Evolutionary conservation across 257 asterid species (phyloP), one percentile per base, ranked within the genome.

Genomic region (Lantana camara): DNA sequence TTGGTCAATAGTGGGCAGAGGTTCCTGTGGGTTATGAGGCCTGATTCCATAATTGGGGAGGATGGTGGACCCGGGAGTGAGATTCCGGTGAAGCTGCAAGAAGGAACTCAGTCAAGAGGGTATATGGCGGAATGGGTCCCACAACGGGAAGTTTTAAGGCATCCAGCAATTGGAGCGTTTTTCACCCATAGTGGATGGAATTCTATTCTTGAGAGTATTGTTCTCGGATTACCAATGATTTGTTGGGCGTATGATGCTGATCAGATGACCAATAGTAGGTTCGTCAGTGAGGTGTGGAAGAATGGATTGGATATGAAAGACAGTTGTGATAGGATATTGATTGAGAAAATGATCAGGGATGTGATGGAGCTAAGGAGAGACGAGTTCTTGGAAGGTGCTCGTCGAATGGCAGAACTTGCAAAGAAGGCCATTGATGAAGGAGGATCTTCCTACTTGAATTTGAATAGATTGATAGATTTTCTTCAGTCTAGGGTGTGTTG

Each of bases 251-350:
- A 72, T 32, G 35, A 71, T 22, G 87, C 77, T 0, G 87, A 85
- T 17, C 87, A 85, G 19, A 70, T 27, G 42, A 78, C 57, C 1
- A 85, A 74, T 17, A 82, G 93, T 66, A 74, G 89, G 74, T 68
- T 75, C 9, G 83, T 85, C 17, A 78, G 82, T 41, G 82, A 85
- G 46, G 60, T 80, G 5, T 85, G 93, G 93, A 74, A 63, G 74
- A 72, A 78, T 11, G 87, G 93, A 42, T 29, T 85, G 68, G 93
- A 85, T 56, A 85, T 85, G 62, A 85, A 85, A 34, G 93, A 82
- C 46, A 72, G 66, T 0, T 82, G 84, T 30, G 84, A 80, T 50
- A 72, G 85, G 45, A 44, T 16, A 4, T 11, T 73, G 1, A 34
- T 85, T 34, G 83, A 76, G 70, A 75, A 65, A 56, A 67, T 62